A percentile compares a stretch with the other conserved stretches of the same genome.
These are phyloP conservation scores for Ceratocystis variospora DNA, from an alignment of 2,329 filamentous ascomycete species.

Conservation along the genomic window DNA sequence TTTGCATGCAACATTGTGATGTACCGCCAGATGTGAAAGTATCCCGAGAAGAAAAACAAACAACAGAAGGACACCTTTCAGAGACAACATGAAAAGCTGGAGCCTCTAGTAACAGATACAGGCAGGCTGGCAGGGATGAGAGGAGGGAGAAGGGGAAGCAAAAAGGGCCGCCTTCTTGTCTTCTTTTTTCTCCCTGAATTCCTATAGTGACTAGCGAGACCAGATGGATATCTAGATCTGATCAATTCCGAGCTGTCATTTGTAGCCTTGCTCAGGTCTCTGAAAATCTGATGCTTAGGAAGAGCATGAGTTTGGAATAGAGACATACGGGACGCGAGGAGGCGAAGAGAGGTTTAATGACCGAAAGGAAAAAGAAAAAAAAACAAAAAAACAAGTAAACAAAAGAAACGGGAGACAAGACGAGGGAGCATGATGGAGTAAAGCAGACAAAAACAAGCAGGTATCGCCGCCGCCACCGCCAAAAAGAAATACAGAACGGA, in stretches of 20 bases:
- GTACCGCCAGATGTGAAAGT: neutral
- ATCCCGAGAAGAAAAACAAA: neutral
- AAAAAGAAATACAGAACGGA: too few relatives aligned
- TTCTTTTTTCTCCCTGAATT: too few relatives aligned
- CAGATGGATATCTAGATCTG: neutral
- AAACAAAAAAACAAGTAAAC: neutral
- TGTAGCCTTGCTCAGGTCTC: neutral
- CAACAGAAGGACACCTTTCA: neutral
- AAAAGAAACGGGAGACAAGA: neutral
- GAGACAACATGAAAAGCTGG: neutral
- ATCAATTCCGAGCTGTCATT: neutral
- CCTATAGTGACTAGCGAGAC: neutral
- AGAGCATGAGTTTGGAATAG: neutral
- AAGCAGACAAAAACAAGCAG: too few relatives aligned
- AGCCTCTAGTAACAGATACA: too few relatives aligned
- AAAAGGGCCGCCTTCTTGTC: too few relatives aligned
- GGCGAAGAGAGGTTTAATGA: neutral
- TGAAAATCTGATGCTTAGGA: neutral
- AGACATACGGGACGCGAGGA: slow-evolving; percentile 2
- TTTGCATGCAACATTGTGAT: neutral
- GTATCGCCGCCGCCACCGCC: too few relatives aligned
- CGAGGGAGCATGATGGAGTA: too few relatives aligned
- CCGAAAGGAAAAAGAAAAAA: neutral
- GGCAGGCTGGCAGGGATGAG: too few relatives aligned
- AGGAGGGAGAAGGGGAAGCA: too few relatives aligned